Evolutionary conservation across 1,139 yeast species (phyloP).

Genomic region (Debaryomycetaceae sp.): DNA sequence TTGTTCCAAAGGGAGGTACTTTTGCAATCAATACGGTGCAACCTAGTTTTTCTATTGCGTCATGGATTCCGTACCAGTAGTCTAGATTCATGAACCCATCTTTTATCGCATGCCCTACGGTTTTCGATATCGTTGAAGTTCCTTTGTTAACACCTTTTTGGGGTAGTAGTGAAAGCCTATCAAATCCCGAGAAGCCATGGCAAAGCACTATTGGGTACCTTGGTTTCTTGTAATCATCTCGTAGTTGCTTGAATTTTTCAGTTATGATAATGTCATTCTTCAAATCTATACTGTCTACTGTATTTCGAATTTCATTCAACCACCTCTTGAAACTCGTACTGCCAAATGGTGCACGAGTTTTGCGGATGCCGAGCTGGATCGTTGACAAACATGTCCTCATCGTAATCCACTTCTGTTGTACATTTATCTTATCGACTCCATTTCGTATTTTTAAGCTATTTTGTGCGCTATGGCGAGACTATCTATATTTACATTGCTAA

Average conservation of each 20-base stretch:
- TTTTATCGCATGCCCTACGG: slow-evolving; percentile 12
- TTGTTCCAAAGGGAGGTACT: slow-evolving; percentile 81
- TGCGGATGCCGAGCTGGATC: too few species aligned
- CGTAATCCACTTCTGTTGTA: too few species aligned
- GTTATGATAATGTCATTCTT: slow-evolving; percentile 5
- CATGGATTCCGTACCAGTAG: slow-evolving; percentile 80
- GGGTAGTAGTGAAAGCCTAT: slow-evolving; percentile 52
- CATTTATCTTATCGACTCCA: too few species aligned
- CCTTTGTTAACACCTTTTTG: slow-evolving; percentile 10
- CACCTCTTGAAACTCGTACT: too few species aligned
- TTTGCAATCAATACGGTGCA: slow-evolving; percentile 67
- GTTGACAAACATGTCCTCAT: too few species aligned
- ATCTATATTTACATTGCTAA: background rate
- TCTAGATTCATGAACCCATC: slow-evolving; percentile 47
- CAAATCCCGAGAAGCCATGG: slow-evolving; percentile 85
- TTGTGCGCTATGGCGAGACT: too few species aligned
- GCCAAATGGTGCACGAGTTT: too few species aligned
- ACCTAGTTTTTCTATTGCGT: slow-evolving; percentile 58
- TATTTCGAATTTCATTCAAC: too few species aligned
- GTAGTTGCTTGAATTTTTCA: slow-evolving; percentile 10
- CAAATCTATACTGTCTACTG: background rate
- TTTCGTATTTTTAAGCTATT: too few species aligned
- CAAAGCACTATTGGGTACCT: slow-evolving; percentile 70
- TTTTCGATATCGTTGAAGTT: slow-evolving; percentile 2
- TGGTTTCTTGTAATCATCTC: slow-evolving; percentile 31